A percentile compares a stretch with the other conserved stretches of the same genome.
These are phyloP conservation scores for Eucalyptus lansdowneana DNA, from an alignment of 345 rosid species.

Conservation along the genomic window DNA sequence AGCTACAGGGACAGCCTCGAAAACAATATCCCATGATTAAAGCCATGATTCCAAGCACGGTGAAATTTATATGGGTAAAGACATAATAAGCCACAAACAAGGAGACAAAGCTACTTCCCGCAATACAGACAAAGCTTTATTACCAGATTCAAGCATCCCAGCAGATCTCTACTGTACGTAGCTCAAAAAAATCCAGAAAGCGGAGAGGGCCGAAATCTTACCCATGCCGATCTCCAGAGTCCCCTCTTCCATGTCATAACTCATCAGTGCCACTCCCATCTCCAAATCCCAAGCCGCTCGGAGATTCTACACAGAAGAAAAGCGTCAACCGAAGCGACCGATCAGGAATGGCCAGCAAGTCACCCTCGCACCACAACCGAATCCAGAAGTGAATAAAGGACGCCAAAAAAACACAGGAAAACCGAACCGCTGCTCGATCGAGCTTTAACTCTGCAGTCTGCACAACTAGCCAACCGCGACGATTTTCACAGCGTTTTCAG, in stretches of 20 bases:
- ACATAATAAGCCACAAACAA: background rate
- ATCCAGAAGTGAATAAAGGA: background rate
- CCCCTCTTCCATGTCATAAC: conserved; percentile 47
- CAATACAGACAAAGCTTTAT: background rate
- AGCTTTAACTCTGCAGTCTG: background rate
- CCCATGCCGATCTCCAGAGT: conserved; percentile 92
- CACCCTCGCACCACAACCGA: background rate
- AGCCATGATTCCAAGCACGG: background rate
- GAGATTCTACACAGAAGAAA: background rate
- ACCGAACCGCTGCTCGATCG: background rate
- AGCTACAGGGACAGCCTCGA: background rate
- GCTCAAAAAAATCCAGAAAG: background rate
- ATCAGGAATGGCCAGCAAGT: background rate
- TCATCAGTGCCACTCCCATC: conserved; percentile 36
- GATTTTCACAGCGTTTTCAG: background rate
- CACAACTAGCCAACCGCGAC: background rate
- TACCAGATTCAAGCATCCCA: background rate
- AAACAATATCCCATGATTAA: background rate
- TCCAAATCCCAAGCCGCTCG: background rate
- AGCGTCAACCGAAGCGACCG: background rate
- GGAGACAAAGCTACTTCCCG: background rate
- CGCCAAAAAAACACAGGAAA: background rate
- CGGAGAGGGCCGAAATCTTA: conserved; percentile 1
- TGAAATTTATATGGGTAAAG: background rate
- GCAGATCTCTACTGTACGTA: background rate